Base-by-base conservation (phyloP, 2,329 filamentous ascomycete species). In the Neodidymelliopsis sp. region DNA sequence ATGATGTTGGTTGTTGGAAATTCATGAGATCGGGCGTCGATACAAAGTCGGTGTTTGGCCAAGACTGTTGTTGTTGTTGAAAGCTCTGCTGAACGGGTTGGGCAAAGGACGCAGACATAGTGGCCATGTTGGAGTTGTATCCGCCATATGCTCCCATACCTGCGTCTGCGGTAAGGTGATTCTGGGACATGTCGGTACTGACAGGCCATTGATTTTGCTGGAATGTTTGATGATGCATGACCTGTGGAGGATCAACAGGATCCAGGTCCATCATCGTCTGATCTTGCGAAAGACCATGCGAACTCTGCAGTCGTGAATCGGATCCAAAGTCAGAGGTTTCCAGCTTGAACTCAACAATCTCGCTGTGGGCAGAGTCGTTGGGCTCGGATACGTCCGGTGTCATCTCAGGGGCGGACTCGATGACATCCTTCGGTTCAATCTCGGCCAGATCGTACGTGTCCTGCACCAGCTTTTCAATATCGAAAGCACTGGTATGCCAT, bases 361-460 rank as follows among this genome's bases (percentile, higher is more conserved):
- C 69, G 28, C 63, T 64, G 13, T 68, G 60, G 9, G 57, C 53
- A n/a, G 57, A 55, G 35, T 67, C 65, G 16, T 49, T 58, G 9
- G 60, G 44, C 19, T 71, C 68, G 1, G 56, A 48, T 6, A 59
- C 46, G 20, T 69, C 67, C 13, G 61, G 51, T 1, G 63, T 57
- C 19, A 58, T 41, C 30, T 67, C 66, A 22, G 53, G 53, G 3
- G 56, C 55, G n/a, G 56, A 43, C 37, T 69, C 66, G 27, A 60
- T 28, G n/a, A 53, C 44, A 12, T 69, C 67, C 27, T 62, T 62
- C 2, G 62, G 57, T 28, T 70, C 69, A 23, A 69, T 67, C 31
- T 70, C 67, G 9, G 69, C 82, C 46, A 83, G 71, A 22, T 83
- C 81, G 60, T 84, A 85, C 4, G 84, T 84, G 41, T 83, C 75